Evolutionary conservation across 805 yeast genomes (phyloP).

Genomic region (Yarrowia sp.): DNA sequence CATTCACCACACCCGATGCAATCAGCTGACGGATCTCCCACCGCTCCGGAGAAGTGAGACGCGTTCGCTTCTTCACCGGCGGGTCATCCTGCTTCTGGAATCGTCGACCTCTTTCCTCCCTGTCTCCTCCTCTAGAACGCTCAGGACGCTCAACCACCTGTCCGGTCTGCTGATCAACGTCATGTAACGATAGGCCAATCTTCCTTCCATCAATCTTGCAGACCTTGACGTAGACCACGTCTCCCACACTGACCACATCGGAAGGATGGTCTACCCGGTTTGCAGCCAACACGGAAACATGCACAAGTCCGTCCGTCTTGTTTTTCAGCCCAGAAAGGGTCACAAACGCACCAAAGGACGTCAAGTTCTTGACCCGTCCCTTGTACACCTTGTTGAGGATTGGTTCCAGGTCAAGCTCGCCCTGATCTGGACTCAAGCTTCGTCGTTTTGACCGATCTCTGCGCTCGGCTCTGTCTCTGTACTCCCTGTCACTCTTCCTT

Average conservation of each 20-base stretch:
- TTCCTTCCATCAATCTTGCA: constrained; percentile 44
- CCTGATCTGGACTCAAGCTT: constrained; percentile 33
- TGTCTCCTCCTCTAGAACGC: constrained; percentile 18
- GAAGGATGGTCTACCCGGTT: constrained; percentile 54
- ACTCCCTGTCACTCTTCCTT: not conserved
- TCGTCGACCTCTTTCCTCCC: constrained; percentile 20
- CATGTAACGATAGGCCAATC: constrained; percentile 64
- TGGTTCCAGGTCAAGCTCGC: constrained; percentile 34
- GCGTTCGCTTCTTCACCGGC: constrained; percentile 37
- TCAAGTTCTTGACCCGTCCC: constrained; percentile 61
- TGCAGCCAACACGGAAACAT: constrained; percentile 62
- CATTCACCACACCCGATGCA: constrained; percentile 69
- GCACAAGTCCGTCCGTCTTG: constrained; percentile 58
- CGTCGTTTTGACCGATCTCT: constrained; percentile 8
- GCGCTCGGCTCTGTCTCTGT: constrained; percentile 5
- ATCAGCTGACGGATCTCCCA: constrained; percentile 88
- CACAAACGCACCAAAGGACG: constrained; percentile 78
- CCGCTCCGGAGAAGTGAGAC: constrained; percentile 78
- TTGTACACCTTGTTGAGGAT: constrained; percentile 50
- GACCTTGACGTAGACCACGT: constrained; percentile 65
- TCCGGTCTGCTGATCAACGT: constrained; percentile 71
- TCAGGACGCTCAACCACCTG: constrained; percentile 32
- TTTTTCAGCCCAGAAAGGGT: constrained; percentile 45
- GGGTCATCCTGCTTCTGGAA: not conserved
- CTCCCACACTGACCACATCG: constrained; percentile 56